A percentile compares a stretch with the other conserved stretches of the same genome.
Evolutionary conservation across 768 basidiomycete genomes (phyloP).

Genomic region (Mycena filopes): DNA sequence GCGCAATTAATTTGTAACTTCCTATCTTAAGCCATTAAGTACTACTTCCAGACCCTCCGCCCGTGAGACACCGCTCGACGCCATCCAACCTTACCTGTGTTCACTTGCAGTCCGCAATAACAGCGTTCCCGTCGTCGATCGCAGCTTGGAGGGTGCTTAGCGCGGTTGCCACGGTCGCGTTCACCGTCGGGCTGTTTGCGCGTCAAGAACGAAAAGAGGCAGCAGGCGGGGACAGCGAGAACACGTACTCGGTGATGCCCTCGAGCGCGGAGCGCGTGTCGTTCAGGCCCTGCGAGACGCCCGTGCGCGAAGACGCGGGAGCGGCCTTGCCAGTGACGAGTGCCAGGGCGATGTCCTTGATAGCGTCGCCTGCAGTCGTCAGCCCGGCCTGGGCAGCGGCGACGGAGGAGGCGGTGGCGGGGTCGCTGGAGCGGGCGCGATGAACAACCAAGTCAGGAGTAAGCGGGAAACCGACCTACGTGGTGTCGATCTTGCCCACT

Average conservation of each 20-base stretch:
- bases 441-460: too few species aligned
- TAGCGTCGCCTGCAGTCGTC: conserved; percentile 18
- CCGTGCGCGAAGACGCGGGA: conserved; percentile 25
- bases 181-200: conserved; percentile 9
- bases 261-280: conserved; percentile 30
- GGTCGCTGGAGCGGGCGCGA: conserved; percentile 31
- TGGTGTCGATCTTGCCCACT: conserved; percentile 32
- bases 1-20: too few species aligned
- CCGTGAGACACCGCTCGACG: too few species aligned
- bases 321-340: conserved; percentile 32
- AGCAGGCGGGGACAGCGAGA: background rate
- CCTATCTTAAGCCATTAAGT: too few species aligned
- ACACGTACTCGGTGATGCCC: conserved; percentile 22
- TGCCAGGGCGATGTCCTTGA: conserved; percentile 30
- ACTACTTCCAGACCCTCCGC: too few species aligned
- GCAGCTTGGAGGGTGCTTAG: conserved; percentile 7
- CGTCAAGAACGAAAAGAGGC: background rate
- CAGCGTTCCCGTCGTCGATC: conserved; percentile 23
- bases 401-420: conserved; percentile 24
- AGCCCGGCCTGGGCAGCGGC: conserved; percentile 28
- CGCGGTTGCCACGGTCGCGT: conserved; percentile 1
- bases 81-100: too few species aligned
- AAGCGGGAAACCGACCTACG: conserved; percentile 12
- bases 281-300: conserved; percentile 27
- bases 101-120: conserved; percentile 25